Evolutionary conservation across 495 filamentous ascomycete genomes (phyloP).

Genomic region (Hyphodiscus hymeniophilus): DNA sequence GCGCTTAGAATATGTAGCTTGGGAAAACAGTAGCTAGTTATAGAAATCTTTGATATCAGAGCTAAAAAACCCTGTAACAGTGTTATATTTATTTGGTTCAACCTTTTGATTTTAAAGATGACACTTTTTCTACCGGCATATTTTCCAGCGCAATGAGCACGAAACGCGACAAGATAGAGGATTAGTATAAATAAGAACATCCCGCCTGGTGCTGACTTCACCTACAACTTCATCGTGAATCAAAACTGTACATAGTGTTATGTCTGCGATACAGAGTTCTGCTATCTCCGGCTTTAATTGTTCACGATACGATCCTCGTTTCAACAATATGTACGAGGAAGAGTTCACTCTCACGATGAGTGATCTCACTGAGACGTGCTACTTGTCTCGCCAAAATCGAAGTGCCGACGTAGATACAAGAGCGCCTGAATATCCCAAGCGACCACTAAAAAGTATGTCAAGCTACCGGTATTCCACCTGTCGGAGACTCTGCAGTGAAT

Average conservation of each 20-base stretch:
- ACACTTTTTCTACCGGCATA: too few species aligned
- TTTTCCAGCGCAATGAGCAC: too few species aligned
- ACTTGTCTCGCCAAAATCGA: too few species aligned
- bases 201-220: slow-evolving; percentile 40
- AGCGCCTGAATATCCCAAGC: slow-evolving; percentile 50
- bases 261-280: slow-evolving; percentile 5
- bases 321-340: slow-evolving; percentile 52
- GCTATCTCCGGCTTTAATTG: slow-evolving; percentile 51
- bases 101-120: too few species aligned
- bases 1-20: too few species aligned
- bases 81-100: too few species aligned
- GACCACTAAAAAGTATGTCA: slow-evolving; percentile 54
- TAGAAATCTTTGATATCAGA: too few species aligned
- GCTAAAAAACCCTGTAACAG: too few species aligned
- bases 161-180: too few species aligned
- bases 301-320: slow-evolving; percentile 60
- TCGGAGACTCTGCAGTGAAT: slow-evolving; percentile 73
- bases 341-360: slow-evolving; percentile 56
- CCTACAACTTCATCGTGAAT: slow-evolving; percentile 66
- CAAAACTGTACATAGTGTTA: slow-evolving; percentile 16
- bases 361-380: too few species aligned
- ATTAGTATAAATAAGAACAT: too few species aligned
- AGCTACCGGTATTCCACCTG: slow-evolving; percentile 35
- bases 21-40: too few species aligned
- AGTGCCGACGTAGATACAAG: slow-evolving; percentile 41